These are phyloP conservation scores for Ganoderma sinense DNA, from an alignment of 1,284 basidiomycete species.

Conservation along the genomic window DNA sequence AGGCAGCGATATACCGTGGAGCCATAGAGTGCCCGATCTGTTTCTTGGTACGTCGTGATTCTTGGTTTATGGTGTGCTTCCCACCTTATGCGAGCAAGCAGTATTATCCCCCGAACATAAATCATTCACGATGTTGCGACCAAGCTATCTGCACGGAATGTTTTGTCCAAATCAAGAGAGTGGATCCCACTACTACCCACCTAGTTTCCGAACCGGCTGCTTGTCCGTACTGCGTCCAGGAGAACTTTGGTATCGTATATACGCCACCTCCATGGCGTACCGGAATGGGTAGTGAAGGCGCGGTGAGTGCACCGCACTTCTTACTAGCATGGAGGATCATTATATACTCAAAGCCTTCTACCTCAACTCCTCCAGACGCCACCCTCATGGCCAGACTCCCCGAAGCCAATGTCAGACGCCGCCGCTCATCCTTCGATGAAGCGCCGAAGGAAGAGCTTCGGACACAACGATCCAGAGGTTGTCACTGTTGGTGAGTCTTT, in stretches of 20 bases:
- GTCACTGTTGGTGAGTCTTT: conserved; percentile 81
- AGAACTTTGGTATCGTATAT: conserved; percentile 96
- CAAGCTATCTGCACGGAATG: conserved; percentile 99
- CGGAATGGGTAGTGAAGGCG: conserved; percentile 75
- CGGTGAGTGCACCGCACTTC: conserved; percentile 51
- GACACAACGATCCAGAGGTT: conserved; percentile 83
- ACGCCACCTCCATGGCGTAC: conserved; percentile 82
- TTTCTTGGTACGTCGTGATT: conserved; percentile 81
- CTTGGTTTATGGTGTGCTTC: conserved; percentile 24
- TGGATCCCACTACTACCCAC: conserved; percentile 92
- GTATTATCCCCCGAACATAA: conserved; percentile 97
- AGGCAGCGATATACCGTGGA: conserved; percentile 82
- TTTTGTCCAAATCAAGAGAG: conserved; percentile 98
- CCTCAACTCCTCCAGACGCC: conserved; percentile 36
- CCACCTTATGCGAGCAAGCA: conserved; percentile 39
- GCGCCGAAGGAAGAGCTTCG: conserved; percentile 80
- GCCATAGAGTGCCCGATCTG: conserved; percentile 99
- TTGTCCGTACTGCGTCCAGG: conserved; percentile 97
- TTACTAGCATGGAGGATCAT: background rate
- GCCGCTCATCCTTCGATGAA: conserved; percentile 59
- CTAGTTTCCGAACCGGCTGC: conserved; percentile 93
- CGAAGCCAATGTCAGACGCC: conserved; percentile 47
- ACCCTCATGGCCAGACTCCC: conserved; percentile 59
- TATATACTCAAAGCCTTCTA: background rate
- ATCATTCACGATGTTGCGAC: conserved; percentile 96